Evolutionary conservation across 208 protist species (phyloP), one percentile per base, ranked within the genome.

Genomic region (Crithidia thermophila): DNA sequence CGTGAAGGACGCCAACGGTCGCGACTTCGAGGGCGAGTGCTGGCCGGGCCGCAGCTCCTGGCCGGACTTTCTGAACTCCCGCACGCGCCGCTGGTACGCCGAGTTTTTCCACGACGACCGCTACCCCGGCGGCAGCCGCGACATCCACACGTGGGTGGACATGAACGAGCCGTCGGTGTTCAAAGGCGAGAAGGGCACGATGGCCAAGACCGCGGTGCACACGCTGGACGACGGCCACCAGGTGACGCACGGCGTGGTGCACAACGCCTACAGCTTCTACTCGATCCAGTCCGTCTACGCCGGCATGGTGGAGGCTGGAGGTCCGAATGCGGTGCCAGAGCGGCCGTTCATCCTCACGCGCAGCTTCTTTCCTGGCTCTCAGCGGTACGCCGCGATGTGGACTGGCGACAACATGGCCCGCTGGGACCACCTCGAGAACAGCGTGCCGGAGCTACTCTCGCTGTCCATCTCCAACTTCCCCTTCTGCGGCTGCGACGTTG

Each of bases 121-220:
- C 9, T 99, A 98, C 68, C 62, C 82, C 10, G 96, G 87, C 13
- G 93, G 91, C 7, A 97, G 93, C 1, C 67, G 70, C 40, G 85
- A 83, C 70, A 79, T 99, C 23, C 97, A 99, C 84, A 97, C 93
- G 14, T 99, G 99, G 99, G 99, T 99, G 46, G 98, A 99, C 87
- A 99, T 99, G 99, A 99, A 99, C 74, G 92, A 98, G 82, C 98
- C 98, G 4, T 98, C 96, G 0, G 97, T 99, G 7, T 99, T 99
- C 78, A 90, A 96, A 59, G 95, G 89, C 3, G 90, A 88, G 25
- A 95, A 98, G 47, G 86, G 95, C 36, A 98, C 97, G 3, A 99
- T 99, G 94, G 62, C 80, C 42, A 96, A 97, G 70, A 87, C 98
- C 45, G 87, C 82, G 4, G 66, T 98, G 20, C 97, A 99, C 75